Percentiles rank a stretch among this genome's conserved stretches.
Conservation (phyloP, 1,284 basidiomycete genomes). For the Thecaphora thlaspeos region DNA sequence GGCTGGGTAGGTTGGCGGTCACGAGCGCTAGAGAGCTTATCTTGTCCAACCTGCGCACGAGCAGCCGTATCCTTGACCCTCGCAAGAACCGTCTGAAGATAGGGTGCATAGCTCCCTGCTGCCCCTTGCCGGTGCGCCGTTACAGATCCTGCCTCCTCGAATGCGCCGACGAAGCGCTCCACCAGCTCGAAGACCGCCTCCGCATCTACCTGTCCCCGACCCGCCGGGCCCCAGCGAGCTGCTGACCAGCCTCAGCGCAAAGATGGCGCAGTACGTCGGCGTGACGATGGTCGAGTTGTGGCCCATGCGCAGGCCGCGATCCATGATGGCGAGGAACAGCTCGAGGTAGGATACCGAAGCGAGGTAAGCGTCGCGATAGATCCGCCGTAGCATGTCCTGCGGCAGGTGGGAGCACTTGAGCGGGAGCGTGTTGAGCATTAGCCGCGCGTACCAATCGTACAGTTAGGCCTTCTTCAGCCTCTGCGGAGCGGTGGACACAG, state of each 20-base stretch:
- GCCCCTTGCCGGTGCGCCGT: slow-evolving; percentile 32
- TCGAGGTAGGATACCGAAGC: slow-evolving; percentile 39
- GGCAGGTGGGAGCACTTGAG: slow-evolving; percentile 31
- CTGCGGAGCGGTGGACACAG: slow-evolving; percentile 2
- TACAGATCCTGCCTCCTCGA: slow-evolving; percentile 33
- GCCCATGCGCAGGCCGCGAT: slow-evolving; percentile 26
- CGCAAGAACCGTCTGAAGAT: slow-evolving; percentile 27
- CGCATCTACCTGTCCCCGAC: slow-evolving; percentile 26
- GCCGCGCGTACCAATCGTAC: slow-evolving; percentile 36
- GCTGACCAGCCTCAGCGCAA: slow-evolving; percentile 31
- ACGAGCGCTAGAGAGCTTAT: no score
- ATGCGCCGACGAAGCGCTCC: slow-evolving; percentile 25
- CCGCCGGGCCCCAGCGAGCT: slow-evolving; percentile 4
- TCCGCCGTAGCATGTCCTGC: slow-evolving; percentile 14
- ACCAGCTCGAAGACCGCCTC: slow-evolving; percentile 38
- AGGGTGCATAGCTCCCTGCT: slow-evolving; percentile 36
- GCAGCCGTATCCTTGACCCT: slow-evolving; percentile 13
- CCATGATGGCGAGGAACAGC: slow-evolving; percentile 37
- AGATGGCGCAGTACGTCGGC: slow-evolving; percentile 36
- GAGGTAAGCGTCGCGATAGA: slow-evolving; percentile 41
- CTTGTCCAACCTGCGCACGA: neutral
- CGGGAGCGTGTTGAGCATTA: slow-evolving; percentile 33
- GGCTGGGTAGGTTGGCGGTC: no score
- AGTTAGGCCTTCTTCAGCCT: slow-evolving; percentile 22
- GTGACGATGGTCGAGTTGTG: slow-evolving; percentile 43